These are phyloP conservation scores for Syzygium aromaticum DNA, from an alignment of 345 rosid species.

Conservation along the genomic window DNA sequence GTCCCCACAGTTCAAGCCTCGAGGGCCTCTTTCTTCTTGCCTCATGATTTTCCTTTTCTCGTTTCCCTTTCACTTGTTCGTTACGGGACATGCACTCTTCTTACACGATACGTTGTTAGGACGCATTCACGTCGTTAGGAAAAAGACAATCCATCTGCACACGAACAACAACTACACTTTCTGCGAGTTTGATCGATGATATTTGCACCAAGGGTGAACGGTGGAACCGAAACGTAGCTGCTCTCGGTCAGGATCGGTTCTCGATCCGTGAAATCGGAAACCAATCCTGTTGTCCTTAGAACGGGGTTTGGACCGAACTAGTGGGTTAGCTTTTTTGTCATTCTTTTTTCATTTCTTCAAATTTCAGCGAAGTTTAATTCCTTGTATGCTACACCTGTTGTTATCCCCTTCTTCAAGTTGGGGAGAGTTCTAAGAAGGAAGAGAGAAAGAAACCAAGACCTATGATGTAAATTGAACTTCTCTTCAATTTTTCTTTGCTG, in stretches of 20 bases:
- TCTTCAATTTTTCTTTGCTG: too few species aligned
- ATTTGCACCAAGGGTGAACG: neutral
- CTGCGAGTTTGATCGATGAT: neutral
- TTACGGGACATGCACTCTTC: neutral
- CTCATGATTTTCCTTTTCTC: neutral
- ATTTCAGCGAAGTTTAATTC: neutral
- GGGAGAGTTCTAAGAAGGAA: neutral
- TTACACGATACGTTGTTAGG: neutral
- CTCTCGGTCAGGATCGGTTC: rapidly evolving
- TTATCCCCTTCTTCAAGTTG: neutral
- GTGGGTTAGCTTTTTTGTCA: too few species aligned
- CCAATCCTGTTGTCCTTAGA: neutral
- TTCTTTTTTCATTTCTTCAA: neutral
- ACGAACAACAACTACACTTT: neutral
- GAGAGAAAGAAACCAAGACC: neutral
- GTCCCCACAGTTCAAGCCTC: neutral
- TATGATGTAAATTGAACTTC: neutral
- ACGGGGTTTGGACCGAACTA: too few species aligned
- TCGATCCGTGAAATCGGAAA: neutral
- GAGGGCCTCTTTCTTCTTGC: neutral
- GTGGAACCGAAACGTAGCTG: neutral
- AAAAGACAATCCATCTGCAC: neutral
- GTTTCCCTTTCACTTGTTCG: neutral
- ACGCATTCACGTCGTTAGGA: neutral
- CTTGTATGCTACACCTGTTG: neutral